These are phyloP conservation scores for Dendrocalamus sinicus DNA, from an alignment of 176 grass and related monocot species.

Conservation along the genomic window DNA sequence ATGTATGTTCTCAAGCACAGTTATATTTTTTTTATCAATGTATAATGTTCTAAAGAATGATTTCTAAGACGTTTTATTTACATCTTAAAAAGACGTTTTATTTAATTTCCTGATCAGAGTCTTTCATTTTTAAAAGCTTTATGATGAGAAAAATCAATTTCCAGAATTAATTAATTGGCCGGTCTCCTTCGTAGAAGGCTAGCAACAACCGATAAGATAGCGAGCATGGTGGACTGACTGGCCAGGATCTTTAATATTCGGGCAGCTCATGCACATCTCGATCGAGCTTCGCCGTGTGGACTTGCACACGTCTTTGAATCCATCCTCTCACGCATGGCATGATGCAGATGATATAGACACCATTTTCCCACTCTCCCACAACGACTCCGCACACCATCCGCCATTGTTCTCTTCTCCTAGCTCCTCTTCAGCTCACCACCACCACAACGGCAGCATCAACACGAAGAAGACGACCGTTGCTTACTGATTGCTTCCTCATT, in stretches of 20 bases:
- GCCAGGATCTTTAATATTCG: not conserved
- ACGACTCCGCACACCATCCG: not conserved
- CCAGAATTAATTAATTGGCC: not conserved
- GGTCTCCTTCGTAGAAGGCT: slow-evolving; percentile 19
- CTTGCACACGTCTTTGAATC: slow-evolving; percentile 49
- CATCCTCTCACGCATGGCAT: not conserved
- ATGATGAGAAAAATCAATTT: not conserved
- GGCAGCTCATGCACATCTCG: not conserved
- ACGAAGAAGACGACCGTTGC: no score
- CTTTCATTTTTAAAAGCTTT: not conserved
- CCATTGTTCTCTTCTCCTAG: not conserved
- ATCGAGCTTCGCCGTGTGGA: slow-evolving; percentile 8
- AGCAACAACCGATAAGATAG: not conserved
- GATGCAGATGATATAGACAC: not conserved
- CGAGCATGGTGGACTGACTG: not conserved
- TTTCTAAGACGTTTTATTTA: no score
- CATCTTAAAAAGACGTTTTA: no score
- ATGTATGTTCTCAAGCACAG: no score
- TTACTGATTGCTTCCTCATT: no score
- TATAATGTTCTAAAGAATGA: no score
- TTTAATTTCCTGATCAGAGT: not conserved
- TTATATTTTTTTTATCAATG: no score
- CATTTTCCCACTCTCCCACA: no score
- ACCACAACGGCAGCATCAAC: not conserved
- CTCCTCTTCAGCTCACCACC: not conserved